Evolutionary conservation across 2,329 filamentous ascomycete species (phyloP).

Genomic region (Elsinoe ampelina): DNA sequence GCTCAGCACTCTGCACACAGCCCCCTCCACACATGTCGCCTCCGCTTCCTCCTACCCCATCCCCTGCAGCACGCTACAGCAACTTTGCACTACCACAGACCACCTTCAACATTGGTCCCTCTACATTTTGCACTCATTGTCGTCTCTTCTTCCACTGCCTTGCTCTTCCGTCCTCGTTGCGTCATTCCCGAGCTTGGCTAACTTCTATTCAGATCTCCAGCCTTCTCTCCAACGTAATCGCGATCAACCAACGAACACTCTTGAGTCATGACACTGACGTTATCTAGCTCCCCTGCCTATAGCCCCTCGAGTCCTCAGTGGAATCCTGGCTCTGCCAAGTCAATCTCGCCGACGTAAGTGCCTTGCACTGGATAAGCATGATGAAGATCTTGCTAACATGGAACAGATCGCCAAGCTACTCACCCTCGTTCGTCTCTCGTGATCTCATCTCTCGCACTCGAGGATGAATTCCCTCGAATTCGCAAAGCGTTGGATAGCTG

Average conservation of each 20-base stretch:
- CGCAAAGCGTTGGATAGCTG: background rate
- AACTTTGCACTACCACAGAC: too few species aligned
- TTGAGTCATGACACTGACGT: background rate
- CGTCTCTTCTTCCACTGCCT: background rate
- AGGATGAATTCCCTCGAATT: background rate
- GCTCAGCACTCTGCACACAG: too few species aligned
- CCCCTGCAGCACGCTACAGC: too few species aligned
- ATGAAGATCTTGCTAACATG: background rate
- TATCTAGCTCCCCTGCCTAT: constrained; percentile 34
- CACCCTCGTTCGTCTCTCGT: constrained; percentile 29
- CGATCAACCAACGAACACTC: background rate
- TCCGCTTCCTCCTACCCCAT: too few species aligned
- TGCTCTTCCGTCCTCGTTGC: background rate
- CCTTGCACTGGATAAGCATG: background rate
- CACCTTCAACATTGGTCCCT: constrained; percentile 25
- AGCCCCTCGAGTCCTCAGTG: constrained; percentile 28
- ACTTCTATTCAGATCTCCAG: constrained; percentile 40
- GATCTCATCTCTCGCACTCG: background rate
- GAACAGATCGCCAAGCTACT: constrained; percentile 32
- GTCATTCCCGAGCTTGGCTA: background rate
- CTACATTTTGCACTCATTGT: constrained; percentile 30
- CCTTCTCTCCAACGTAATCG: constrained; percentile 38
- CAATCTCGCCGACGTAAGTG: constrained; percentile 29
- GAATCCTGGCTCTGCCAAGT: constrained; percentile 30
- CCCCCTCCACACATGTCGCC: too few species aligned